Percentiles rank a stretch among this genome's conserved stretches.
Evolutionary conservation across 2,329 filamentous ascomycete species (phyloP).

Genomic region (Ambrosiella cleistominuta): DNA sequence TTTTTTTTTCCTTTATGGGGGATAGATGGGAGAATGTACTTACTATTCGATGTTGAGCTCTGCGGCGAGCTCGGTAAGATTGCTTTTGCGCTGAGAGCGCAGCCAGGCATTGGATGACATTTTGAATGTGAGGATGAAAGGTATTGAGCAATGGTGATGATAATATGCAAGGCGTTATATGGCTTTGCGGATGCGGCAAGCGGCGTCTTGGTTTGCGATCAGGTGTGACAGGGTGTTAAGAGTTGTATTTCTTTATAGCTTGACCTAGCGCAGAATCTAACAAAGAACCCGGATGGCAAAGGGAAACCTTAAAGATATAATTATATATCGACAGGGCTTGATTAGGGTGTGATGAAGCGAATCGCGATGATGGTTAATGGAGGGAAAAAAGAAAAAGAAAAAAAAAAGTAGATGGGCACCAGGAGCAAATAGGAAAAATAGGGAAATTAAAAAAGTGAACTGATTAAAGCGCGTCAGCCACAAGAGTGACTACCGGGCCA

Average conservation of each 20-base stretch:
- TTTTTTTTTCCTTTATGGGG: neutral
- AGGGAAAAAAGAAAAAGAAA: slow-evolving; percentile 1
- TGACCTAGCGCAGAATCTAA: neutral
- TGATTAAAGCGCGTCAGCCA: neutral
- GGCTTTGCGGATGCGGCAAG: neutral
- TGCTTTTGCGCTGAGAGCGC: slow-evolving; percentile 64
- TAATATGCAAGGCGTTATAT: neutral
- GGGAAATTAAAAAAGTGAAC: slow-evolving; percentile 7
- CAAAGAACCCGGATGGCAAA: neutral
- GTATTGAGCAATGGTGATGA: neutral
- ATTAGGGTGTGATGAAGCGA: neutral
- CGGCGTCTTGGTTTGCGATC: neutral
- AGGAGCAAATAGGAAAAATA: too few species aligned
- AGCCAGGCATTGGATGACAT: slow-evolving; percentile 62
- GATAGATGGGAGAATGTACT: slow-evolving; percentile 19
- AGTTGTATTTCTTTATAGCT: neutral
- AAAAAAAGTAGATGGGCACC: neutral
- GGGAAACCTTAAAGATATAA: neutral
- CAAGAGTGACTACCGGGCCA: neutral
- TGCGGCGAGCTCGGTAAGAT: slow-evolving; percentile 58
- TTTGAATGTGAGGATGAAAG: neutral
- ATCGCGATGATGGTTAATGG: neutral
- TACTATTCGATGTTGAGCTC: slow-evolving; percentile 56
- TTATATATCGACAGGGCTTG: neutral
- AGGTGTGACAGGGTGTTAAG: neutral